Evolutionary conservation across 1,139 yeast species (phyloP).

Genomic region (Keqinozyma sinolaborantium): DNA sequence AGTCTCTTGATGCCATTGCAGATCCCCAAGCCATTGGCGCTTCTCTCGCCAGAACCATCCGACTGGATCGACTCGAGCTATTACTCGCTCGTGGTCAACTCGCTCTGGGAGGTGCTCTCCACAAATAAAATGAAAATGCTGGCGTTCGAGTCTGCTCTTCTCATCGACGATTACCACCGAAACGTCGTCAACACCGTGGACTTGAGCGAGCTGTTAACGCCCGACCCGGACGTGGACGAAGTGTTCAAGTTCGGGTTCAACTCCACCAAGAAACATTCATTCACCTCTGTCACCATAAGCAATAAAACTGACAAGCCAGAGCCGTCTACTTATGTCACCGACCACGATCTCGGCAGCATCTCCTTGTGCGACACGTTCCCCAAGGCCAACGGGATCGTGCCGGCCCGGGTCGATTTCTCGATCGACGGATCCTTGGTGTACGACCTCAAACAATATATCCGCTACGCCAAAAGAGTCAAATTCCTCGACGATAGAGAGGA

Average conservation of each 20-base stretch:
- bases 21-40: background rate
- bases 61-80: conserved; percentile 42
- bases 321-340: conserved; percentile 8
- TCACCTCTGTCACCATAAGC: conserved; percentile 11
- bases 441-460: conserved; percentile 45
- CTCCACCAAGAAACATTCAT: conserved; percentile 4
- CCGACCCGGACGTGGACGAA: conserved; percentile 1
- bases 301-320: conserved; percentile 12
- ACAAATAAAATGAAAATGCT: conserved; percentile 24
- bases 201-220: conserved; percentile 9
- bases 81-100: conserved; percentile 27
- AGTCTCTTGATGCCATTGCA: conserved; percentile 51
- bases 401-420: conserved; percentile 35
- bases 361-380: conserved; percentile 35
- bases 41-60: conserved; percentile 13
- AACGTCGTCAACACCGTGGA: conserved; percentile 34
- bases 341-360: conserved; percentile 15
- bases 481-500: conserved; percentile 54
- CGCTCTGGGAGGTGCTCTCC: conserved; percentile 38
- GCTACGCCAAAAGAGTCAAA: conserved; percentile 37
- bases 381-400: conserved; percentile 6
- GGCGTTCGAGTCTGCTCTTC: conserved; percentile 25
- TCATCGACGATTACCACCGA: conserved; percentile 23
- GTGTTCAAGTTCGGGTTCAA: conserved; percentile 12
- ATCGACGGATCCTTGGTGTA: conserved; percentile 43